Evolutionary conservation across 73 alveolate genomes (phyloP).

Genomic region (Breviolum minutum): DNA sequence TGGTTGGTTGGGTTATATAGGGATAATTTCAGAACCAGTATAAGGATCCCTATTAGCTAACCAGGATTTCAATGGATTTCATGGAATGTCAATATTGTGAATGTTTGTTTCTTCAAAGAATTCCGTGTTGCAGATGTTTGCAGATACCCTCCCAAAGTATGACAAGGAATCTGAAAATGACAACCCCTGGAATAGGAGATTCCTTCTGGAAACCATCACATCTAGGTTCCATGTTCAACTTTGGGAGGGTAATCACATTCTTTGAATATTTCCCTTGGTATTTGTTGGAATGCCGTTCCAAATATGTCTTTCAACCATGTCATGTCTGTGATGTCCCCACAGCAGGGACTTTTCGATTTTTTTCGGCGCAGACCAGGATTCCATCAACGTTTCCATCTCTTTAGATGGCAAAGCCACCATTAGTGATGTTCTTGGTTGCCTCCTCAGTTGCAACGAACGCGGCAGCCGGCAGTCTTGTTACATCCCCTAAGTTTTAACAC

Average conservation of each 20-base stretch:
- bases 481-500: too few species aligned
- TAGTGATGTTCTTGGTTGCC: constrained; percentile 59
- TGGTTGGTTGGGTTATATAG: neutral
- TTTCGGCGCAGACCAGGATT: neutral
- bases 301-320: neutral
- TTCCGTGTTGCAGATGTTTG: neutral
- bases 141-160: neutral
- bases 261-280: neutral
- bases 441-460: constrained; percentile 3
- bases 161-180: too few species aligned
- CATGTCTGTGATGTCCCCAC: neutral
- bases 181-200: too few species aligned
- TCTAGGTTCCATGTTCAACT: too few species aligned
- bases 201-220: too few species aligned
- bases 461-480: neutral
- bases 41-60: too few species aligned
- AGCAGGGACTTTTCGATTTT: neutral
- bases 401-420: constrained; percentile 87
- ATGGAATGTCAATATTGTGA: too few species aligned
- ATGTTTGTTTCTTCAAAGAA: neutral
- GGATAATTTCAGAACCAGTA: neutral
- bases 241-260: neutral
- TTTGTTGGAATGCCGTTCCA: neutral
- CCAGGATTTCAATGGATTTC: too few species aligned
- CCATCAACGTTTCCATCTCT: constrained; percentile 76